phyloP scores from a whole-genome alignment of 768 basidiomycete genomes.

The Lentinula guzmanii region DNA sequence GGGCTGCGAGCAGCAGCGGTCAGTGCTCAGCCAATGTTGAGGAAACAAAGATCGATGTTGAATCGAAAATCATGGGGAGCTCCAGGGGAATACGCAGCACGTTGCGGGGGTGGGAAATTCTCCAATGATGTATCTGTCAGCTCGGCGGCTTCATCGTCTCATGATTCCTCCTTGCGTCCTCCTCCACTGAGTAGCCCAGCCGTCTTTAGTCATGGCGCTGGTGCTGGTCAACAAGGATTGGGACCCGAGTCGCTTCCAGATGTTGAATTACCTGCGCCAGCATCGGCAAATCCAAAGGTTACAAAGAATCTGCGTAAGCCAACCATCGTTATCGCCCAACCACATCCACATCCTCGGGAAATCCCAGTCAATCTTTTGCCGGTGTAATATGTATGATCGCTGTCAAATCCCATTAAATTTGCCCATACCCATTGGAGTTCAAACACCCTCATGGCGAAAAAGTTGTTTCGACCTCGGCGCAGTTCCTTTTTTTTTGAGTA shows the following conservation, averaged over 20 bases:
- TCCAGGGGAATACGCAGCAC: not conserved
- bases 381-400: not conserved
- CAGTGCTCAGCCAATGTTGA: not conserved
- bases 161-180: not conserved
- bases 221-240: not conserved
- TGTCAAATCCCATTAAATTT: not conserved
- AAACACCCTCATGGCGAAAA: too few relatives aligned
- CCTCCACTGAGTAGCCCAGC: slow-evolving; percentile 3
- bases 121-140: not conserved
- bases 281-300: not conserved
- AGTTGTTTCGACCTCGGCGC: too few relatives aligned
- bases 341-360: not conserved
- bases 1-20: slow-evolving; percentile 3
- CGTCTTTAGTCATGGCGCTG: not conserved
- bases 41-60: slow-evolving; percentile 7
- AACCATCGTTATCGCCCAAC: not conserved
- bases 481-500: too few relatives aligned
- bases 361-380: not conserved
- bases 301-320: not conserved
- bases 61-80: slow-evolving; percentile 5
- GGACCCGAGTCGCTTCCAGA: not conserved
- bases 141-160: not conserved
- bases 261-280: not conserved
- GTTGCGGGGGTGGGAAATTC: not conserved
- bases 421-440: too few relatives aligned